Percentiles rank a stretch among this genome's conserved stretches.
Evolutionary conservation across 176 grass and related monocot genomes (phyloP).

Genomic region (Leersia perrieri): DNA sequence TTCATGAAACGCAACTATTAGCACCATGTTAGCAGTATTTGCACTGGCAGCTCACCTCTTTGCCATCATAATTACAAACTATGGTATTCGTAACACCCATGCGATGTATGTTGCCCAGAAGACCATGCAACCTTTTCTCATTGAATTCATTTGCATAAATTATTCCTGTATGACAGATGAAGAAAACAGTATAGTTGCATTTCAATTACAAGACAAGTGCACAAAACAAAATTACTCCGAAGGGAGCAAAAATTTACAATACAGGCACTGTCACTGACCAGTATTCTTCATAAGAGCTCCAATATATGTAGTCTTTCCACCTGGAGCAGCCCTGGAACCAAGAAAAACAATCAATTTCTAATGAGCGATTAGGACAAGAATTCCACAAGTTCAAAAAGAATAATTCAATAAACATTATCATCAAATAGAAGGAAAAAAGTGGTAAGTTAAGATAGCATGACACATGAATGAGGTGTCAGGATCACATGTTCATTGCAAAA

Average conservation of each 20-base stretch:
- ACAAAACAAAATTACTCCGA: not conserved
- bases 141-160: constrained; percentile 97
- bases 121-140: constrained; percentile 80
- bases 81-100: constrained; percentile 94
- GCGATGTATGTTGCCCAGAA: constrained; percentile 91
- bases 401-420: not conserved
- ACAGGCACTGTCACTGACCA: constrained; percentile 43
- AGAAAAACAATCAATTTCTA: constrained; percentile 8
- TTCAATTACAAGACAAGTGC: not conserved
- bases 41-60: constrained; percentile 59
- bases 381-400: not conserved
- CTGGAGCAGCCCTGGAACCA: constrained; percentile 82
- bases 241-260: not conserved
- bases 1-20: not conserved
- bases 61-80: constrained; percentile 95
- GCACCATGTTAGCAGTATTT: not conserved
- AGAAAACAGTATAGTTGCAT: constrained; percentile 3
- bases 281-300: constrained; percentile 97
- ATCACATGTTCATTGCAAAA: not conserved
- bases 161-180: constrained; percentile 55
- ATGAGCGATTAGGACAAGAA: not conserved
- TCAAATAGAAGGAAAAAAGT: not conserved
- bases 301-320: constrained; percentile 99
- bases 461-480: not conserved
- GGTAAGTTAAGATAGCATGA: not conserved